phyloP scores from a whole-genome alignment of 441 rosid species.

The Raphanus hybrid region DNA sequence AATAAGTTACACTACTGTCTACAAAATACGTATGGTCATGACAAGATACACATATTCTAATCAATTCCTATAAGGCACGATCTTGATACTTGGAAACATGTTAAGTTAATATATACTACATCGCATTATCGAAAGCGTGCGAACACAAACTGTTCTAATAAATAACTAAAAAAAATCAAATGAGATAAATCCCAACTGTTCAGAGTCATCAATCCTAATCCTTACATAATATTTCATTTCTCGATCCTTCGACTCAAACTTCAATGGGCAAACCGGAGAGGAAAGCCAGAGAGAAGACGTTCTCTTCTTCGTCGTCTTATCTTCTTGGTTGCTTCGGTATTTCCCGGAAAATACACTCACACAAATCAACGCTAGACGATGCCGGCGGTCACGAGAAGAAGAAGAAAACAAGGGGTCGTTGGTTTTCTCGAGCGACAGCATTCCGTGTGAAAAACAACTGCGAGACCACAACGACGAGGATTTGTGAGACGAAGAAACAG shows the following conservation, averaged over 20 bases:
- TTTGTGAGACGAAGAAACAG: conserved; percentile 21
- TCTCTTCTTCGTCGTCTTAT: conserved; percentile 22
- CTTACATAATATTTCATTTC: background rate
- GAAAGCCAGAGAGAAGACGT: conserved; percentile 22
- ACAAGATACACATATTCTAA: background rate
- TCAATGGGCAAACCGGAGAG: conserved; percentile 44
- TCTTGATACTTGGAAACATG: background rate
- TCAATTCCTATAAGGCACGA: background rate
- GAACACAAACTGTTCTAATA: conserved; percentile 9
- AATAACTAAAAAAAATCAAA: background rate
- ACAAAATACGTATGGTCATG: background rate
- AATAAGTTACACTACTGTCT: background rate
- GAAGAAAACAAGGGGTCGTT: background rate
- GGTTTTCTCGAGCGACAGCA: conserved; percentile 31
- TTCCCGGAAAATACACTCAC: conserved; percentile 27
- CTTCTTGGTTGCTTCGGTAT: conserved; percentile 53
- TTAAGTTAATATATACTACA: background rate
- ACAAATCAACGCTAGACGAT: conserved; percentile 12
- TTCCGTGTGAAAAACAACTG: conserved; percentile 31
- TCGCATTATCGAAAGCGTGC: conserved; percentile 34
- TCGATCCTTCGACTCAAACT: conserved; percentile 20
- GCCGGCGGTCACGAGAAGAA: conserved; percentile 18
- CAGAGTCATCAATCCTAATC: background rate
- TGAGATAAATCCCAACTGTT: conserved; percentile 27
- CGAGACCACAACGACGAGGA: conserved; percentile 37